Evolutionary conservation across 1,284 basidiomycete genomes (phyloP).

Genomic region (Tilletia setariae): DNA sequence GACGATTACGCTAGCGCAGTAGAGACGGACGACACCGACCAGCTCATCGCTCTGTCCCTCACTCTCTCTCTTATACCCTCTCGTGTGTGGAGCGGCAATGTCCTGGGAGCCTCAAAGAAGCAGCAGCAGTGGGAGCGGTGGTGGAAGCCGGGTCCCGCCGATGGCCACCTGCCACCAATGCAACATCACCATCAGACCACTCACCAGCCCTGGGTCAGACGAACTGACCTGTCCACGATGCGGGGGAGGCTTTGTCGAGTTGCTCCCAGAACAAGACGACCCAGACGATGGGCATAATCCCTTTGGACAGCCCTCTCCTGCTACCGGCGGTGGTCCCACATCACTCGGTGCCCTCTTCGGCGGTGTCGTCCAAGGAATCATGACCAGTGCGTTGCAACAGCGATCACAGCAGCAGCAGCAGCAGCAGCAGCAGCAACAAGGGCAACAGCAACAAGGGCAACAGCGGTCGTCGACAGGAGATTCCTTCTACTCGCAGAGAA

Average conservation of each 20-base stretch:
- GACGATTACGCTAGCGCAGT: not conserved
- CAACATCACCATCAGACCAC: slow-evolving; percentile 38
- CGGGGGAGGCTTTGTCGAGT: slow-evolving; percentile 42
- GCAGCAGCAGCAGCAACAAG: not conserved
- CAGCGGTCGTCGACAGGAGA: not conserved
- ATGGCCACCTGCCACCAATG: slow-evolving; percentile 47
- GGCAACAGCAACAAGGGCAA: not conserved
- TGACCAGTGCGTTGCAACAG: not conserved
- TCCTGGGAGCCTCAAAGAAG: not conserved
- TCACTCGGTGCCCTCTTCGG: not conserved
- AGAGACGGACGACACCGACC: too few relatives aligned
- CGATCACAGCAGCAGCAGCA: not conserved
- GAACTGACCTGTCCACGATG: slow-evolving; percentile 43
- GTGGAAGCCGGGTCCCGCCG: slow-evolving; percentile 19
- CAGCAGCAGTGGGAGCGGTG: too few relatives aligned
- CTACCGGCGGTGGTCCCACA: not conserved
- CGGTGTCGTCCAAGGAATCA: not conserved
- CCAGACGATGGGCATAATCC: not conserved
- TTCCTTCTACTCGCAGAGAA: too few relatives aligned
- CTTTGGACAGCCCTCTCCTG: not conserved
- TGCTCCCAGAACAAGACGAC: not conserved
- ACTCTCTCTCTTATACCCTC: too few relatives aligned
- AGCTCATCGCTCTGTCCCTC: too few relatives aligned
- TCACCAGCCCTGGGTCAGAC: slow-evolving; percentile 27
- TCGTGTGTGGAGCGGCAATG: not conserved